Percentiles rank a stretch among this genome's conserved stretches.
Evolutionary conservation across 441 rosid genomes (phyloP).

Genomic region (Brassica balearica): DNA sequence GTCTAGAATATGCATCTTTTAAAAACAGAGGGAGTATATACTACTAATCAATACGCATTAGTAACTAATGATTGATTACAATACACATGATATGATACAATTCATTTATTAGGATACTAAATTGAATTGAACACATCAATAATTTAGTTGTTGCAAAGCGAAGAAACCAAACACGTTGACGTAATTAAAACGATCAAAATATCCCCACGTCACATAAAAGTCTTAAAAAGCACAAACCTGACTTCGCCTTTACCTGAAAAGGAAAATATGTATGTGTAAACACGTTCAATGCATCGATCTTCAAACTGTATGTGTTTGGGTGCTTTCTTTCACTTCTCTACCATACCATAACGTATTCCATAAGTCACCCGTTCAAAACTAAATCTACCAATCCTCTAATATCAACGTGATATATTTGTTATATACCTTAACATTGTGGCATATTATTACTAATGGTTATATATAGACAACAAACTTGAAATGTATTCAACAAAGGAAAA

Average conservation of each 20-base stretch:
- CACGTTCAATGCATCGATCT: neutral
- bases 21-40: too few relatives aligned
- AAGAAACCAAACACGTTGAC: conserved; percentile 5
- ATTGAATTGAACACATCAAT: conserved; percentile 2
- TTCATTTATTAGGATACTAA: neutral
- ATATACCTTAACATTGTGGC: too few relatives aligned
- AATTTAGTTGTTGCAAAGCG: neutral
- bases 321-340: neutral
- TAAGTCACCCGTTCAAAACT: neutral
- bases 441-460: too few relatives aligned
- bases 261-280: conserved; percentile 1
- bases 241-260: conserved; percentile 1
- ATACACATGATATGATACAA: neutral
- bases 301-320: neutral
- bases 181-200: neutral
- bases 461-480: neutral
- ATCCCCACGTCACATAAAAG: neutral
- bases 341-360: neutral
- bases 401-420: neutral
- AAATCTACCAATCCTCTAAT: neutral
- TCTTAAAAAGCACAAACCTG: neutral
- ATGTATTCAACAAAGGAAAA: neutral
- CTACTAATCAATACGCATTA: neutral
- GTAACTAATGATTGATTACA: conserved; percentile 1
- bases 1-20: too few relatives aligned